phyloP scores from a whole-genome alignment of 2,329 filamentous ascomycete species.

The Ploettnerulaceae sp. region DNA sequence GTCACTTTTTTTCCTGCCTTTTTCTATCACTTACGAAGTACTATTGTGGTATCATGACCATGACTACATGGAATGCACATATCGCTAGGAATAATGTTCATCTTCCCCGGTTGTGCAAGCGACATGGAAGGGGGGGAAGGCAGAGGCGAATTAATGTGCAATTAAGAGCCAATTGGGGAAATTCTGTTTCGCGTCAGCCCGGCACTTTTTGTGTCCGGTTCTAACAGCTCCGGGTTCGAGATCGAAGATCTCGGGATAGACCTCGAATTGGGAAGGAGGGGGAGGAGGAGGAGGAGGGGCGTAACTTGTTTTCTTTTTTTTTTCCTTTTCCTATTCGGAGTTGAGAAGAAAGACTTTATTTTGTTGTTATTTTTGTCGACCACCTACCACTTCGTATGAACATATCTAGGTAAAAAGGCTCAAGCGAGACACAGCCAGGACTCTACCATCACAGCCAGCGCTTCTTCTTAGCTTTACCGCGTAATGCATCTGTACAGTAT shows the following conservation, averaged over 20 bases:
- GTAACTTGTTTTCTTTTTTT: no score
- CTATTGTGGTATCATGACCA: no score
- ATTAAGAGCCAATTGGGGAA: no score
- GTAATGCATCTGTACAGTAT: background rate
- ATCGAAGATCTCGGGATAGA: background rate
- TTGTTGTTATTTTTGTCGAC: background rate
- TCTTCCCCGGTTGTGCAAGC: conserved; percentile 1
- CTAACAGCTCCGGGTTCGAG: conserved; percentile 1
- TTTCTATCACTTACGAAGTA: no score
- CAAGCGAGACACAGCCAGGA: background rate
- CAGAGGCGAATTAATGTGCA: background rate
- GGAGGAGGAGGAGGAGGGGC: background rate
- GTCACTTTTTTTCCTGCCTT: conserved; percentile 1
- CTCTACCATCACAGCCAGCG: background rate
- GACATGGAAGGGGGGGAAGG: background rate
- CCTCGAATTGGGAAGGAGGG: background rate
- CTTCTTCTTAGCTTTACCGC: background rate
- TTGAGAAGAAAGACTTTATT: background rate
- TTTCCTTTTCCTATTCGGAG: no score
- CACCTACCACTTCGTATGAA: background rate
- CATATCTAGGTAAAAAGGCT: no score
- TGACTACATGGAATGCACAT: background rate
- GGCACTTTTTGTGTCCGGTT: conserved; percentile 4
- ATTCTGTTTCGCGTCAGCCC: no score
- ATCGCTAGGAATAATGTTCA: background rate